Base-by-base conservation (phyloP, 495 filamentous ascomycete species). In the Evansstolkia leycettana region DNA sequence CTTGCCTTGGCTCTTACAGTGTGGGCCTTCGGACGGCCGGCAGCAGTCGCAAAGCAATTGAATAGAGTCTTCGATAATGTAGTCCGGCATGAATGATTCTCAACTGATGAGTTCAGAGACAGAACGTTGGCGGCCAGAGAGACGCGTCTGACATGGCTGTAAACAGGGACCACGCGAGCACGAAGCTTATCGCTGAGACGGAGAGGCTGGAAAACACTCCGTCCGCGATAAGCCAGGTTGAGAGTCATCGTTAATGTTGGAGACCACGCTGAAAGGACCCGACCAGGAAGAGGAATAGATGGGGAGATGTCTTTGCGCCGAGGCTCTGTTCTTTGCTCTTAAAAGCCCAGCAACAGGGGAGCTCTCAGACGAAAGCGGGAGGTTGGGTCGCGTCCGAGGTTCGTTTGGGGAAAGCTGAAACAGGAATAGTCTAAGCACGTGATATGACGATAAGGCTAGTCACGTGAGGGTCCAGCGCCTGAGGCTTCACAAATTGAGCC, bases 331-430 rank as follows among this genome's bases (percentile, higher is more conserved):
- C n/a, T n/a, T 23, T 23, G 20, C 20, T 9, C 9, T 23, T 5
- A 5, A 23, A 23, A 6, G 27, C 27, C 27, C 11, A 4, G 27
- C 12, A 6, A 5, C 10, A 29, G 27, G 13, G 12, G 27, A 6
- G 24, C 24, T 5, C 12, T 29, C 27, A n/a, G 28, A n/a, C 11
- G 28, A 29, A 29, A 29, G 28, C 48, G 37, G 45, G 42, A 42
- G 46, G 46, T 39, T 41, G 42, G 37, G 33, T 45, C 53, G 48
- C 47, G 50, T 51, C 45, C 5, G 33, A 42, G 37, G 38, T 39
- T 47, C 46, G 47, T 56, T 58, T 56, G 42, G 51, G 15, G 11
- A 15, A 38, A 42, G 40, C 49, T 51, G 48, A 24, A 50, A 49
- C 28, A 28, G 51, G 58, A 31, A 41, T 50, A 36, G 45, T 14